phyloP scores from a whole-genome alignment of 257 asterid species.

The Primulina eburnea region DNA sequence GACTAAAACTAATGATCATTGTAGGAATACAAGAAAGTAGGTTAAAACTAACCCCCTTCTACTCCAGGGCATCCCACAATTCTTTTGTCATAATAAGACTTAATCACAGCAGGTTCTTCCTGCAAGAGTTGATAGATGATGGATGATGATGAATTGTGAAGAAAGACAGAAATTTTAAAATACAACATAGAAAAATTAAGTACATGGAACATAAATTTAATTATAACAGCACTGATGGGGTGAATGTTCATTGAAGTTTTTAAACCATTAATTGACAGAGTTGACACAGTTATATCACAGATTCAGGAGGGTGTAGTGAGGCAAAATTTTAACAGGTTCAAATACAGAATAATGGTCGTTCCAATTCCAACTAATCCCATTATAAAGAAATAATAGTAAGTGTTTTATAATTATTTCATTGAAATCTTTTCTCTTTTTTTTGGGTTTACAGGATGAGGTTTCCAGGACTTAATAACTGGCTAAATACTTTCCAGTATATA shows the following conservation, averaged over 20 bases:
- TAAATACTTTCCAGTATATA: too few relatives aligned
- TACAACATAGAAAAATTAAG: background rate
- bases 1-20: background rate
- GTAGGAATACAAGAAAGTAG: slow-evolving; percentile 3
- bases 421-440: too few relatives aligned
- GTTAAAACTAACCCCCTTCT: slow-evolving; percentile 68
- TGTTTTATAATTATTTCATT: too few relatives aligned
- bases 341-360: background rate
- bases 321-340: background rate
- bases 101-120: slow-evolving; percentile 85
- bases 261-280: background rate
- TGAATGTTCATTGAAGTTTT: background rate
- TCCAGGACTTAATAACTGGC: too few relatives aligned
- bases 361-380: background rate
- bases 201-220: background rate
- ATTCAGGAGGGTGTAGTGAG: background rate
- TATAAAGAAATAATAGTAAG: too few relatives aligned
- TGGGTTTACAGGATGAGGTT: too few relatives aligned
- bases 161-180: background rate
- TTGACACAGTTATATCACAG: background rate
- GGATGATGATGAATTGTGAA: background rate
- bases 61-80: slow-evolving; percentile 95
- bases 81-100: slow-evolving; percentile 69
- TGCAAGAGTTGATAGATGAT: slow-evolving; percentile 26
- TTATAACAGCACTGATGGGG: background rate